phyloP scores from a whole-genome alignment of 305 asterid genomes.

The Fraxinus floribunda region DNA sequence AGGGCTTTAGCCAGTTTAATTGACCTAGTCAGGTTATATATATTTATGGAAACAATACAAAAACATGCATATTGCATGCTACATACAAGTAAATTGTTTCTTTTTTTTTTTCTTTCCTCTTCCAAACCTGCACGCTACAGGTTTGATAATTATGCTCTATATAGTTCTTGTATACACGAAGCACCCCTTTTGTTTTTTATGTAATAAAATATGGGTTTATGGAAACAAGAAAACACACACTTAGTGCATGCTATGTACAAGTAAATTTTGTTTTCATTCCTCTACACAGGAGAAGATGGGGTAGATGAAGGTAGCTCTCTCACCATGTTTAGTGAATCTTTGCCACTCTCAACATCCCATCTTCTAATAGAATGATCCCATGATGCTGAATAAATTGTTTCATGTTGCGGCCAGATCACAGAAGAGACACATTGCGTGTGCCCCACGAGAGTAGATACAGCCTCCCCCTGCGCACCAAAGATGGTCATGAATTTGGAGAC shows the following conservation, averaged over 20 bases:
- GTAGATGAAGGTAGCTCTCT: slow-evolving; percentile 15
- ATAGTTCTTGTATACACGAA: background rate
- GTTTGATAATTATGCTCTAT: background rate
- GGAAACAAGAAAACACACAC: background rate
- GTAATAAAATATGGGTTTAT: background rate
- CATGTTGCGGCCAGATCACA: slow-evolving; percentile 73
- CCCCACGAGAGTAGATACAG: slow-evolving; percentile 72
- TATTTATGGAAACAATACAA: background rate
- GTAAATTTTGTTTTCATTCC: background rate
- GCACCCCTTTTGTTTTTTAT: background rate
- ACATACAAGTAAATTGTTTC: background rate
- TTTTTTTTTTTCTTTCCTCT: background rate
- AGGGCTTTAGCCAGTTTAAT: background rate
- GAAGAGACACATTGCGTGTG: slow-evolving; percentile 90
- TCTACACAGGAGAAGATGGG: background rate
- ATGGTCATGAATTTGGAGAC: slow-evolving; percentile 11
- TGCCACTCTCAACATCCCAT: slow-evolving; percentile 94
- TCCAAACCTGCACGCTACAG: background rate
- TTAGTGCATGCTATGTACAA: background rate
- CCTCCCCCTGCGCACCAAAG: slow-evolving; percentile 62
- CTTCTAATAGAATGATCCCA: slow-evolving; percentile 93
- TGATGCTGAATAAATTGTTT: slow-evolving; percentile 73
- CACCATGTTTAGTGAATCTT: slow-evolving; percentile 65
- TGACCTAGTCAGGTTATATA: background rate
- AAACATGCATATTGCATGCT: background rate